Evolutionary conservation across 2,329 filamentous ascomycete genomes (phyloP).

Genomic region (Monilinia fructicola): DNA sequence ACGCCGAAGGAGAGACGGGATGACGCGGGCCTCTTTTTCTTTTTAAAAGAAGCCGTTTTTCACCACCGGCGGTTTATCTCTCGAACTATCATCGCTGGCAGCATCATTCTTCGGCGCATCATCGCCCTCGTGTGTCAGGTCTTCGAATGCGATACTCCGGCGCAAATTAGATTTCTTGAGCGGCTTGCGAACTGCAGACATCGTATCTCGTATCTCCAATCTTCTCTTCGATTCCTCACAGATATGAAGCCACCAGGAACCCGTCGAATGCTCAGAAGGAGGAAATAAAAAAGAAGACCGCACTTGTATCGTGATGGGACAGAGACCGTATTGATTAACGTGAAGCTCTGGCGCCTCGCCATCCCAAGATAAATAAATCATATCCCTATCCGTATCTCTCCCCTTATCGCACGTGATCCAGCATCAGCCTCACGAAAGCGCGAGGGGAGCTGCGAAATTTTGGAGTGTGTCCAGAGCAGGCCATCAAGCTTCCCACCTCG

Average conservation of each 20-base stretch:
- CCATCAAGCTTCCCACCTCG: slow-evolving; percentile 21
- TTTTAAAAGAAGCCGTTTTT: slow-evolving; percentile 58
- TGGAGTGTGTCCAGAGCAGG: slow-evolving; percentile 16
- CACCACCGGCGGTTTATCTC: slow-evolving; percentile 46
- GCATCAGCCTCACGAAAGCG: slow-evolving; percentile 25
- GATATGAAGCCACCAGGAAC: not conserved
- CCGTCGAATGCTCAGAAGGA: too few species aligned
- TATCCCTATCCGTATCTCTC: not conserved
- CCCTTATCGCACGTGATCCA: slow-evolving; percentile 37
- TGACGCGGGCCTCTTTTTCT: slow-evolving; percentile 61
- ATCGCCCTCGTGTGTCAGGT: slow-evolving; percentile 37
- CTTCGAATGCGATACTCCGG: slow-evolving; percentile 52
- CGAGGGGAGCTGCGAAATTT: slow-evolving; percentile 25
- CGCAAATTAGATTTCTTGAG: slow-evolving; percentile 59
- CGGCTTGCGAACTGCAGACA: slow-evolving; percentile 48
- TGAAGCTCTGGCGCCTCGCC: slow-evolving; percentile 12
- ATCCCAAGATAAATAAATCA: slow-evolving; percentile 12
- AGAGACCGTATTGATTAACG: not conserved
- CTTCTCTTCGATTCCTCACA: not conserved
- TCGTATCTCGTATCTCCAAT: not conserved
- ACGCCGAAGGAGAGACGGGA: slow-evolving; percentile 77
- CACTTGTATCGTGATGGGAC: not conserved
- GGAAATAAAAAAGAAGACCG: not conserved
- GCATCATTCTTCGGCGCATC: slow-evolving; percentile 23
- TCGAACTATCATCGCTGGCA: slow-evolving; percentile 20